These are phyloP conservation scores for Tuber microsphaerosporum DNA, from an alignment of 495 filamentous ascomycete species.

Conservation along the genomic window DNA sequence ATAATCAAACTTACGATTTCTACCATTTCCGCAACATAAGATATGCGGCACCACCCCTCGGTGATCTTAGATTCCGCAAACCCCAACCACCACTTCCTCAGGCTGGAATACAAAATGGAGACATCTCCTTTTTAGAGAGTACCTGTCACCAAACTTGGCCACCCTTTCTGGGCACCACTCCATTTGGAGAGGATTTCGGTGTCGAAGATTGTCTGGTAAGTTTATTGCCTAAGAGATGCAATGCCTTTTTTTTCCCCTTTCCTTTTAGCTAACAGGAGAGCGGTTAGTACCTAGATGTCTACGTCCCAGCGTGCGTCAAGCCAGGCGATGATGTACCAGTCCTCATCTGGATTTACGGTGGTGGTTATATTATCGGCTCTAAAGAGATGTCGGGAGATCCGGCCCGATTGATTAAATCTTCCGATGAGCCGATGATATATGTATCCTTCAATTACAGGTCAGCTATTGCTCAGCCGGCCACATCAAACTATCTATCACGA, in stretches of 20 bases:
- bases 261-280: not conserved
- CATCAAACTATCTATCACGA: not conserved
- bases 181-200: not conserved
- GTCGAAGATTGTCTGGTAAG: conserved; percentile 35
- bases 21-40: conserved; percentile 37
- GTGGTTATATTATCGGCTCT: conserved; percentile 50
- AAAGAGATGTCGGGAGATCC: conserved; percentile 48
- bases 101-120: conserved; percentile 28
- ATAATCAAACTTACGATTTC: conserved; percentile 28
- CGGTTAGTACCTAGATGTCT: conserved; percentile 34
- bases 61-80: conserved; percentile 36
- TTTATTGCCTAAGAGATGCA: not conserved
- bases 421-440: conserved; percentile 53
- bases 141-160: conserved; percentile 13
- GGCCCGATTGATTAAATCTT: conserved; percentile 47
- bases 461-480: conserved; percentile 12
- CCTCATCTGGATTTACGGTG: conserved; percentile 57
- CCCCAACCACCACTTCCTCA: conserved; percentile 28
- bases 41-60: conserved; percentile 36
- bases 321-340: conserved; percentile 44
- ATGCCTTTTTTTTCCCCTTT: not conserved
- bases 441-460: conserved; percentile 58
- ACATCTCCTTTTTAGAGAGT: not conserved
- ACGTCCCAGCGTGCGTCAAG: conserved; percentile 22
- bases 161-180: not conserved